Evolutionary conservation across 2,329 filamentous ascomycete genomes (phyloP), one percentile per base, ranked within the genome.

Genomic region (Rhynchosporium graminicola): DNA sequence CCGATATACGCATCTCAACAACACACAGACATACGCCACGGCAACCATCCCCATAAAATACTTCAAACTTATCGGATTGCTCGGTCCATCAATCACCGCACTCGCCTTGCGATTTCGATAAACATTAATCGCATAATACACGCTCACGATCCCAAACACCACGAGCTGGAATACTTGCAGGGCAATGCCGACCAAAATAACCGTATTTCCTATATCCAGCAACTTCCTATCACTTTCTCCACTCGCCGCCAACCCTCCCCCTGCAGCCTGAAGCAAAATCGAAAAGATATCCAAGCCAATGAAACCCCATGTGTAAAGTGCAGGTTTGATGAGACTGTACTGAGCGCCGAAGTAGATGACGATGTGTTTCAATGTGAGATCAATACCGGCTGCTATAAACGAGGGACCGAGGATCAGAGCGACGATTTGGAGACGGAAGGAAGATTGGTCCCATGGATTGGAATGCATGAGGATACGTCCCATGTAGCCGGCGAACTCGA

Each of bases 1-100:
- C 57, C 61, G 56, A 45, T 63, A 63, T 20, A 63, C 59, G 43
- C 61, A 63, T 59, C 61, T 15, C n/a, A 63, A 13, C 8, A 59
- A 52, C n/a, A 63, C 55, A 8, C 40, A 57, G 6, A 45, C 26
- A 38, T 57, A 63, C 7, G 61, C 61, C 8, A 62, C 38, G 5
- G 45, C 56, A 2, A 63, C 48, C 10, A 51, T 33, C 31, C 13
- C 43, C 12, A 45, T 52, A 20, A 63, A 63, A 31, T 55, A 42
- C 42, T 59, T 57, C 26, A 58, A 52, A 13, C 33, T 59, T 20
- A 33, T 15, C 29, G 29, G 36, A 7, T 45, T 61, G 38, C 8
- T n/a, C 10, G 20, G 46, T 26, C 13, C 15, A 12, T 43, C 36
- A 45, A 7, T 40, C 8, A 45, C 38, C 9, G 36, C 38, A 8